Evolutionary conservation across 805 yeast genomes (phyloP), one percentile per base, ranked within the genome.

Genomic region (Kazachstania kunashirensis): DNA sequence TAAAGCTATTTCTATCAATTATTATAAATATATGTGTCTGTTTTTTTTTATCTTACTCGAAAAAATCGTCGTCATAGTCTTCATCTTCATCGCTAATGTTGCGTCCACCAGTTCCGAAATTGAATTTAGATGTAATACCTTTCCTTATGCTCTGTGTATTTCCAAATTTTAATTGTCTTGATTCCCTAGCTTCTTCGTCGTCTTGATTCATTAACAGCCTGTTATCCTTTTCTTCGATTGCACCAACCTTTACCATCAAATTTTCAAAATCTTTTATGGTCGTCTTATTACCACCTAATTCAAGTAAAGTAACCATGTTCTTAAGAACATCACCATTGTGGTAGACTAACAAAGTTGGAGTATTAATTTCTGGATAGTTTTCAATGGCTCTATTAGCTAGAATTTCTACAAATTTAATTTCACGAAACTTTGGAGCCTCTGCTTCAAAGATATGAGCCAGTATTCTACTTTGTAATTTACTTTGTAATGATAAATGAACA

Each of bases 311-410:
- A 9, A 92, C 73, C 49, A 66, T 73, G 55, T 92, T 96, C 55
- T 79, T 81, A 17, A 79, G 63, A 7, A 94, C 88, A 44, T 84
- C 77, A 20, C 79, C 80, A 38, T 84, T 74, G 51, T 74, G 73
- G 59, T 92, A 92, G 1, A 92, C 73, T 34, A 92, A 68, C 6
- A 92, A 63, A 0, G 98, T 92, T 2, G 99, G 99, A 49, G 95
- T 82, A 64, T 84, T 88, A 23, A 71, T 57, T 18, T 84, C 89
- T 2, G 98, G 96, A 57, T 88, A 92, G 53, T 79, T 78, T 52
- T 89, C 97, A 45, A 88, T 81, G 36, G 96, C 95, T 58, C 96
- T 76, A 40, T 75, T 70, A 17, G 84, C 95, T n/a, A 83, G 79
- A 33, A 92, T 92, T 48, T 92, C 96, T 29, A 85, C 89, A 54